A percentile compares a stretch with the other conserved stretches of the same genome.
Evolutionary conservation across 2,329 filamentous ascomycete species (phyloP).

Genomic region (Penicillium crustosum): DNA sequence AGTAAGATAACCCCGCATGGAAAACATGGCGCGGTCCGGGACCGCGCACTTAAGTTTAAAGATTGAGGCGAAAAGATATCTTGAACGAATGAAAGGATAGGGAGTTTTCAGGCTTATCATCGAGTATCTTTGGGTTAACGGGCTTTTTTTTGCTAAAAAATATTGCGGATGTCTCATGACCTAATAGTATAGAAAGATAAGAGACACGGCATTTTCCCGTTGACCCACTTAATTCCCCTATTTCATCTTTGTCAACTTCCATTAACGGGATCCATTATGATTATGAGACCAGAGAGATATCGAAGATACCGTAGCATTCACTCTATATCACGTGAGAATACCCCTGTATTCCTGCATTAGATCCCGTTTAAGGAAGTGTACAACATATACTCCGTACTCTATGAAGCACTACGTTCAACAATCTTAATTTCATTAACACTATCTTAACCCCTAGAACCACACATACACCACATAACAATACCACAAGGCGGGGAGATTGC

Average conservation of each 20-base stretch:
- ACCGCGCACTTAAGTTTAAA: conserved; percentile 17
- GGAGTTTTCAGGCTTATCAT: background rate
- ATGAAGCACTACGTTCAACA: no score
- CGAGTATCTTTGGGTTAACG: background rate
- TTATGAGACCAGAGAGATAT: background rate
- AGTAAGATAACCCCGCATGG: conserved; percentile 23
- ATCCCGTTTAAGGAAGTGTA: no score
- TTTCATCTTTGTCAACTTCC: background rate
- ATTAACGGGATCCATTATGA: background rate
- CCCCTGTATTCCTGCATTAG: background rate
- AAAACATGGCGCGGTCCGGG: conserved; percentile 23
- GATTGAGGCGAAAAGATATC: conserved; percentile 1
- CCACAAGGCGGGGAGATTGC: background rate
- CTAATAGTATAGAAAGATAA: background rate
- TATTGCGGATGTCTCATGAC: background rate
- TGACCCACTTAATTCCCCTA: background rate
- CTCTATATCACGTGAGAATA: background rate
- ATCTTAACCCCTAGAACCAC: no score
- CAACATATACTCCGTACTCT: no score
- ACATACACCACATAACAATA: background rate
- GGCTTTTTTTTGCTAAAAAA: background rate
- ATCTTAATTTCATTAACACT: no score
- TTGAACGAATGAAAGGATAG: background rate
- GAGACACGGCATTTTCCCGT: background rate
- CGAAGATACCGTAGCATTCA: background rate